Percentiles rank a stretch among this genome's conserved stretches.
phyloP scores from a whole-genome alignment of 2,329 filamentous ascomycete species.

The Cladophialophora exuberans region DNA sequence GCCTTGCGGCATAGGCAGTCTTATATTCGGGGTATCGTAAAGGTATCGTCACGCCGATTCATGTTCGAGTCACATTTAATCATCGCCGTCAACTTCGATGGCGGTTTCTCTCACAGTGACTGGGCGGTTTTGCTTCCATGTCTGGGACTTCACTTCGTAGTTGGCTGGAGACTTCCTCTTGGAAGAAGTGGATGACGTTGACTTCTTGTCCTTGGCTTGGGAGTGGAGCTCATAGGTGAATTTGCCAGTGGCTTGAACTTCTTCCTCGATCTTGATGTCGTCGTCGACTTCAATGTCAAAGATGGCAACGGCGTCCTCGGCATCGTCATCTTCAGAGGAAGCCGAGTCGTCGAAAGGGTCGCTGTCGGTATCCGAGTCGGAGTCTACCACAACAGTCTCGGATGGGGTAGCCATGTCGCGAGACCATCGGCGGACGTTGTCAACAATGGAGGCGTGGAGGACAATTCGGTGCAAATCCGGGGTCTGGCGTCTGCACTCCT shows the following conservation, averaged over 20 bases:
- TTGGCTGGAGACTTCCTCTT: conserved; percentile 18
- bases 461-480: conserved; percentile 28
- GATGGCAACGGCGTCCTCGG: conserved; percentile 23
- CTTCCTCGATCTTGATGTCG: conserved; percentile 6
- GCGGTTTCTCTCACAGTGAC: conserved; percentile 24
- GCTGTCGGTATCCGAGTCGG: conserved; percentile 22
- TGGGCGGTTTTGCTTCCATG: conserved; percentile 26
- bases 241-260: conserved; percentile 7
- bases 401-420: conserved; percentile 23
- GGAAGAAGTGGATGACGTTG: conserved; percentile 10
- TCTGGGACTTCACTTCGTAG: conserved; percentile 21
- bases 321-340: conserved; percentile 12
- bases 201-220: conserved; percentile 9
- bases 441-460: conserved; percentile 26
- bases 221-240: not conserved
- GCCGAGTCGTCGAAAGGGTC: conserved; percentile 28
- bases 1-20: conserved; percentile 9
- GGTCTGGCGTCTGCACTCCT: conserved; percentile 26
- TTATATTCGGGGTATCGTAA: conserved; percentile 8
- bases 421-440: conserved; percentile 29
- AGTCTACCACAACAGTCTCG: conserved; percentile 26
- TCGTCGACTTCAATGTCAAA: conserved; percentile 26
- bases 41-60: conserved; percentile 6
- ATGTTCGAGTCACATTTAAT: conserved; percentile 9
- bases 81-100: conserved; percentile 26